Percentiles rank a stretch among this genome's conserved stretches.
phyloP scores from a whole-genome alignment of 2,329 filamentous ascomycete genomes.

The Cladorrhinum sp. region DNA sequence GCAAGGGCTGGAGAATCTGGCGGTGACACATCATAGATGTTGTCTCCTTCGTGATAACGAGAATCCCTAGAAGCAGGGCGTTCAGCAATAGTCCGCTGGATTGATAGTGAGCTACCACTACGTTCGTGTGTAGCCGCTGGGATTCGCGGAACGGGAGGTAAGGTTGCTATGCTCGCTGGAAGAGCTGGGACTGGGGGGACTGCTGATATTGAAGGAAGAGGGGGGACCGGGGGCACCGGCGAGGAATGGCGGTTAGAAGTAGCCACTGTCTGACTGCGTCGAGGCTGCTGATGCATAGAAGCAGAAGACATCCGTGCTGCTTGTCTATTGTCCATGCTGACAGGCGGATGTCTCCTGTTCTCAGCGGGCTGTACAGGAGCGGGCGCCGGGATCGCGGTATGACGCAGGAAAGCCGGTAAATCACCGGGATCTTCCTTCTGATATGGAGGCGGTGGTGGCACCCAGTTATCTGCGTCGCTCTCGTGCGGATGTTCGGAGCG shows the following conservation, averaged over 20 bases:
- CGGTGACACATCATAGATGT: constrained; percentile 49
- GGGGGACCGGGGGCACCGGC: constrained; percentile 22
- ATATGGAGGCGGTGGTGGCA: constrained; percentile 80
- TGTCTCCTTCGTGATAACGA: constrained; percentile 32
- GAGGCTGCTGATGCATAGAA: constrained; percentile 20
- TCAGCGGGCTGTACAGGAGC: constrained; percentile 5
- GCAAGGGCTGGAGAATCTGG: constrained; percentile 39
- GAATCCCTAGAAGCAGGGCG: constrained; percentile 23
- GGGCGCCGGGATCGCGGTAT: constrained; percentile 30
- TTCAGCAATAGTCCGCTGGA: constrained; percentile 3
- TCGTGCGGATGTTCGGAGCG: constrained; percentile 75
- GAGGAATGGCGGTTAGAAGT: constrained; percentile 18
- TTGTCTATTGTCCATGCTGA: constrained; percentile 6
- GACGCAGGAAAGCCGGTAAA: constrained; percentile 54
- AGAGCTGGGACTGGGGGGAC: constrained; percentile 29
- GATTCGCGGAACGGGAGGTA: constrained; percentile 17
- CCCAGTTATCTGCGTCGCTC: constrained; percentile 86
- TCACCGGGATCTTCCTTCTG: constrained; percentile 61
- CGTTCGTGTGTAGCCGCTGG: constrained; percentile 31
- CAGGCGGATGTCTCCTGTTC: constrained; percentile 6
- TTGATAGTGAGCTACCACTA: constrained; percentile 31
- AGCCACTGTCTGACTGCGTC: constrained; percentile 18
- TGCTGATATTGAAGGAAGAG: constrained; percentile 24
- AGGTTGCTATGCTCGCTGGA: constrained; percentile 14
- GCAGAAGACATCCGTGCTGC: constrained; percentile 17